Conservation (phyloP, 1,284 basidiomycete genomes). For the Mixia osmundae region DNA sequence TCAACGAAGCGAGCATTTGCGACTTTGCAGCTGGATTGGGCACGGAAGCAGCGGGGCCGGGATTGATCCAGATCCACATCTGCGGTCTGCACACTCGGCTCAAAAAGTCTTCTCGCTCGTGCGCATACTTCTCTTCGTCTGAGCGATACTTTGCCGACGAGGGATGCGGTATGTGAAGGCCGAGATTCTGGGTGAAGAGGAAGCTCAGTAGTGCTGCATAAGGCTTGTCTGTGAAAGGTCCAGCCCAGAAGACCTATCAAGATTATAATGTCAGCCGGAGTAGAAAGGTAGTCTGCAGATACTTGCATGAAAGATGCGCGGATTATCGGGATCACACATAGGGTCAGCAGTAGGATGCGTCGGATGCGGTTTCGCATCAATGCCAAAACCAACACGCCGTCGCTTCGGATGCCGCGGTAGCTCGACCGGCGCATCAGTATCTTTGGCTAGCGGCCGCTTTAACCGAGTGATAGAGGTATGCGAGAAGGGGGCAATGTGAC, state of each 20-base stretch:
- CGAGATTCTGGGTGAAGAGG: constrained; percentile 58
- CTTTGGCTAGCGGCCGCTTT: too few species aligned
- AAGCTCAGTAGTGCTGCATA: constrained; percentile 55
- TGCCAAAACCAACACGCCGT: constrained; percentile 6
- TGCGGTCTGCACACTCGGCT: constrained; percentile 37
- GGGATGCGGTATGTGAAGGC: constrained; percentile 30
- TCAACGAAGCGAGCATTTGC: constrained; percentile 43
- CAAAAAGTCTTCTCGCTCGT: constrained; percentile 11
- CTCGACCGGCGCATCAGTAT: too few species aligned
- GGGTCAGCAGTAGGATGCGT: constrained; percentile 21
- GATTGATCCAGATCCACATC: constrained; percentile 75
- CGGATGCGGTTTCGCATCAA: constrained; percentile 18
- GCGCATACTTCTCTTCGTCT: too few species aligned
- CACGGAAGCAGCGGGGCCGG: constrained; percentile 37
- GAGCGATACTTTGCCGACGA: too few species aligned
- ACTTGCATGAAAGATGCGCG: constrained; percentile 52
- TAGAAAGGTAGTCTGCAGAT: too few species aligned
- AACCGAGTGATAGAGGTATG: too few species aligned
- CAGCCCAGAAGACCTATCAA: constrained; percentile 76
- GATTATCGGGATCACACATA: constrained; percentile 42
- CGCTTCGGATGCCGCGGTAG: not conserved
- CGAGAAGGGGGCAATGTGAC: not conserved
- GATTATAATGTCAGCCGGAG: too few species aligned
- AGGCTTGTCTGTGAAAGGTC: constrained; percentile 59
- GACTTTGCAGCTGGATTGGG: constrained; percentile 42